Base-by-base conservation (phyloP, 208 protist species). In the Leishmania arabica region DNA sequence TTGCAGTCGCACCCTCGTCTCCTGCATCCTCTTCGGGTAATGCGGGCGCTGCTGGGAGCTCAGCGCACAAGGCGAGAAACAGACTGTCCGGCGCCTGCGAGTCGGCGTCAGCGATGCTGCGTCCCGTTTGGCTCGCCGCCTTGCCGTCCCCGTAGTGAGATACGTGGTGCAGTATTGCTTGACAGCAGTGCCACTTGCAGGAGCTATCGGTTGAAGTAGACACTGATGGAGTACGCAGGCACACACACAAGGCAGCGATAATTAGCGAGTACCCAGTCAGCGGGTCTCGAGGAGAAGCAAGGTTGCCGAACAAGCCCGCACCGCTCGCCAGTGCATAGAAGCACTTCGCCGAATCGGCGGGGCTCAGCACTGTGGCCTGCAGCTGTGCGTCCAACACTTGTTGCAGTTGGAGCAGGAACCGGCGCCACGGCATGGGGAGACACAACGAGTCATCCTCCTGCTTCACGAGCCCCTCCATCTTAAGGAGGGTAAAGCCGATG, bases 381-480 rank as follows among this genome's bases (percentile, higher is more conserved):
- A 75, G 27, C 66, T 83, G 74, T 40, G 17, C 65, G 65, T 86
- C 83, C 60, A 86, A 21, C 31, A 73, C 49, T 7, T 78, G 75
- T 75, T 86, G 83, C 13, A 86, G 60, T 45, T 86, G 83, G 1
- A 86, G 4, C 9, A 86, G 47, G 31, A 86, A 47, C n/a, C 79
- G 77, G n/a, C 78, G 62, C 83, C 83, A 86, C 37, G 54, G 8
- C 64, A 73, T 31, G 8, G 80, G 80, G 37, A 76, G 53, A 54
- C 64, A 53, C 3, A 42, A 9, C 1, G 27, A 17, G 69, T 65
- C 65, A 17, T 19, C 56, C 77, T 60, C 47, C 19, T 34, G 49
- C 71, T 2, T 37, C 31, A 82, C 34, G 0, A 80, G 53, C 15
- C 75, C 73, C 69, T 82, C 62, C 54, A 54, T 27, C 66, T 73